phyloP scores from a whole-genome alignment of 2,329 filamentous ascomycete species.

The Ceratocystis cubensis region DNA sequence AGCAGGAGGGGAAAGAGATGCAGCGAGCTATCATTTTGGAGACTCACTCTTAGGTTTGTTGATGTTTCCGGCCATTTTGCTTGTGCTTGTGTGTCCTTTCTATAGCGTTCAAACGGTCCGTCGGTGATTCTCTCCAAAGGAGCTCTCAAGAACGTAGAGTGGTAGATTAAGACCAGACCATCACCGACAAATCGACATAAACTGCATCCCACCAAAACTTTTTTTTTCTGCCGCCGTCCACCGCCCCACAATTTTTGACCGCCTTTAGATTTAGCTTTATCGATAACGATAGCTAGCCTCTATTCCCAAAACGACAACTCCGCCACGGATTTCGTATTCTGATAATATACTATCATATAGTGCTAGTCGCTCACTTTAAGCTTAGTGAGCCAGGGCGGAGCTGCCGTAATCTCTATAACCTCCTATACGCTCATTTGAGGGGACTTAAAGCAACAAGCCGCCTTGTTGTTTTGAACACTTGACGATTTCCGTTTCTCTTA shows the following conservation, averaged over 20 bases:
- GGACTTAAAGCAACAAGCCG: not conserved
- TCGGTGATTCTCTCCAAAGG: not conserved
- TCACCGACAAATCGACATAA: conserved; percentile 5
- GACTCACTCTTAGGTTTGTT: conserved; percentile 43
- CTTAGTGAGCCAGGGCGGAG: not conserved
- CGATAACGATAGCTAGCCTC: not conserved
- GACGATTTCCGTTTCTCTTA: not conserved
- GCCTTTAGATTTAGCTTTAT: not conserved
- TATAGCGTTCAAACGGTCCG: not conserved
- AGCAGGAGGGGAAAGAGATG: not conserved
- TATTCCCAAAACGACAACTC: conserved; percentile 13
- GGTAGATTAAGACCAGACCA: not conserved
- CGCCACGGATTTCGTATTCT: not conserved
- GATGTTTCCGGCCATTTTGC: conserved; percentile 40
- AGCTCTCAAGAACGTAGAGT: not conserved
- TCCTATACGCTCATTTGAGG: not conserved
- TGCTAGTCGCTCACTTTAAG: not conserved
- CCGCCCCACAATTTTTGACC: conserved; percentile 15
- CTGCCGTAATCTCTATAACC: not conserved
- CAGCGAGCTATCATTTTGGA: no score
- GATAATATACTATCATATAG: not conserved
- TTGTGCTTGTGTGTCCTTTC: not conserved
- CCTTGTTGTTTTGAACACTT: not conserved
- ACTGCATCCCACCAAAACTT: conserved; percentile 18
- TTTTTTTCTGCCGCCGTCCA: conserved; percentile 22